A percentile compares a stretch with the other conserved stretches of the same genome.
Conservation (phyloP, 192 early-diverging fungal species). For the Rhizoclosmatium globosum region DNA sequence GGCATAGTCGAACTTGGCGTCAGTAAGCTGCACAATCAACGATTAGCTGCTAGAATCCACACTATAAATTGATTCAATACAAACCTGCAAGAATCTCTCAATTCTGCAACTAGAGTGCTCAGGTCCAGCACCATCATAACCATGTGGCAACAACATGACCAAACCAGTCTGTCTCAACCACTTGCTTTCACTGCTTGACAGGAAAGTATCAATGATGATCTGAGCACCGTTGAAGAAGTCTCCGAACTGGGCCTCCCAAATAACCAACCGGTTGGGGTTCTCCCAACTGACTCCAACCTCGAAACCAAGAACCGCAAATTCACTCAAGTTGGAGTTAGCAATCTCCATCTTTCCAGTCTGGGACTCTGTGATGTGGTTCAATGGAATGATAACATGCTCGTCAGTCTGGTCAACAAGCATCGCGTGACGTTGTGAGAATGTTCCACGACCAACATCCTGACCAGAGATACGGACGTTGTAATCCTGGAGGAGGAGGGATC, state of each 20-base stretch:
- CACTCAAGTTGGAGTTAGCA: conserved; percentile 90
- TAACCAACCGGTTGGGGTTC: conserved; percentile 82
- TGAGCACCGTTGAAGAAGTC: conserved; percentile 93
- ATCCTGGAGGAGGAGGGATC: conserved; percentile 83
- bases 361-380: conserved; percentile 64
- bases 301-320: conserved; percentile 95
- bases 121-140: conserved; percentile 95
- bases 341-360: conserved; percentile 78
- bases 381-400: conserved; percentile 84
- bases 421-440: conserved; percentile 95
- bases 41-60: not conserved
- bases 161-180: conserved; percentile 93
- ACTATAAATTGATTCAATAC: conserved; percentile 5
- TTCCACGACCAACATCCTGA: conserved; percentile 97
- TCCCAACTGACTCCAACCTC: conserved; percentile 95
- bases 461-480: conserved; percentile 93
- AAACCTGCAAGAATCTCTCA: conserved; percentile 92
- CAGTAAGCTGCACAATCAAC: conserved; percentile 67
- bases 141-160: conserved; percentile 94
- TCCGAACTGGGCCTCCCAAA: conserved; percentile 99
- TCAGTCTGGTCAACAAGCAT: conserved; percentile 95
- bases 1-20: conserved; percentile 74
- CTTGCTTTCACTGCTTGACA: conserved; percentile 89
- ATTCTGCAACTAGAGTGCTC: conserved; percentile 93
- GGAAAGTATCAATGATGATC: conserved; percentile 93